Conservation (phyloP, 208 protist species). For the Vickermania ingenoplastis region DNA sequence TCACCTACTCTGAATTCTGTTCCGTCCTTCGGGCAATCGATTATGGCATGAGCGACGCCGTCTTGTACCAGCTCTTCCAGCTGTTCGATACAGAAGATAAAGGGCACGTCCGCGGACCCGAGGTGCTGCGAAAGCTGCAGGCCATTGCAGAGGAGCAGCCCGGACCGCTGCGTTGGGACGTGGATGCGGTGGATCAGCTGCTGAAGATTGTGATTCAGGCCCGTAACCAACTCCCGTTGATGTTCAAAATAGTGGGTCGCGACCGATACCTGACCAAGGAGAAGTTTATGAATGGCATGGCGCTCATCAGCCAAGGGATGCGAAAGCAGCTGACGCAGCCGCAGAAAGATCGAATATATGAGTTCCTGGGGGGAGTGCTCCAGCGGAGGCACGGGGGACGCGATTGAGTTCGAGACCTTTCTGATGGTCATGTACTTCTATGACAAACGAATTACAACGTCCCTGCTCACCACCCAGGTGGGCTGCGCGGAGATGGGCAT, state of each 20-base stretch:
- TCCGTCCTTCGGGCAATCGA: conserved; percentile 76
- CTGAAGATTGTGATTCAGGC: conserved; percentile 81
- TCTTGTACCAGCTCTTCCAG: conserved; percentile 81
- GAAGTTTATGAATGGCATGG: conserved; percentile 54
- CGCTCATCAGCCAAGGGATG: conserved; percentile 64
- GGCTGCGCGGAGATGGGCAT: conserved; percentile 33
- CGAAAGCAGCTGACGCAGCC: conserved; percentile 64
- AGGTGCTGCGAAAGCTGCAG: conserved; percentile 55
- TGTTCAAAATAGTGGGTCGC: conserved; percentile 54
- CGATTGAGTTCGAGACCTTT: conserved; percentile 60
- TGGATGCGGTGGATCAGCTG: conserved; percentile 79
- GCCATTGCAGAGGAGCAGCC: conserved; percentile 29
- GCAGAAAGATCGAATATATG: conserved; percentile 70
- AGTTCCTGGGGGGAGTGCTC: conserved; percentile 32
- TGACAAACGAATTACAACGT: conserved; percentile 25
- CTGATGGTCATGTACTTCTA: conserved; percentile 62
- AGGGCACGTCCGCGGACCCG: conserved; percentile 58
- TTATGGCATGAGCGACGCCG: conserved; percentile 69
- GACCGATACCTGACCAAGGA: conserved; percentile 51
- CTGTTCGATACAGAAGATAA: conserved; percentile 48
- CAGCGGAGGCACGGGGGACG: conserved; percentile 20
- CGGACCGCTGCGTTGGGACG: conserved; percentile 68
- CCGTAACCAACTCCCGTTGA: conserved; percentile 48
- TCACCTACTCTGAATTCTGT: conserved; percentile 85
- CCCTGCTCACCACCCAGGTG: conserved; percentile 15